Conservation (phyloP, 208 protist genomes). For the Spongospora subterranea region DNA sequence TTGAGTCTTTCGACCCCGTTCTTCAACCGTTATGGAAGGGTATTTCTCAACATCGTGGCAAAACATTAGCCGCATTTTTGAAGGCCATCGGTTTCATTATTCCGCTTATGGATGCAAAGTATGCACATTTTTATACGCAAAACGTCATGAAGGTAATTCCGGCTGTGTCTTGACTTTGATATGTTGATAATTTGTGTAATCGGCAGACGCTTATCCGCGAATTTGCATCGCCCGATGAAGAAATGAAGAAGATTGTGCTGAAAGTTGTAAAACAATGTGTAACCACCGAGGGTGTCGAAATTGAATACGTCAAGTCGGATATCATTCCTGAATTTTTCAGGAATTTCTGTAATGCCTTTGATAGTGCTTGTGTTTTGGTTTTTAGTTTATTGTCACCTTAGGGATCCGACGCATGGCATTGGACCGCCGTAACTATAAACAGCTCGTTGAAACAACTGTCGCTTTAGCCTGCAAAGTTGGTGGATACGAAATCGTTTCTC, state of each 20-base stretch:
- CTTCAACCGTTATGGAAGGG: conserved; percentile 94
- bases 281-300: conserved; percentile 91
- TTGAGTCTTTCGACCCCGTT: conserved; percentile 84
- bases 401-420: conserved; percentile 91
- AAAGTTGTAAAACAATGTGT: conserved; percentile 97
- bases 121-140: conserved; percentile 93
- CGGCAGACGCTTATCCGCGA: conserved; percentile 85
- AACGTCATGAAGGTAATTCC: conserved; percentile 85
- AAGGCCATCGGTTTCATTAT: conserved; percentile 98
- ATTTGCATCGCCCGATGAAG: conserved; percentile 90
- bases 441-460: conserved; percentile 88
- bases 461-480: conserved; percentile 82
- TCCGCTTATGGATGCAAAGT: conserved; percentile 95
- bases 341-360: conserved; percentile 82
- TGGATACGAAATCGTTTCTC: conserved; percentile 85
- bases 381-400: background rate
- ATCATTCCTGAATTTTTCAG: conserved; percentile 87
- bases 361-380: background rate
- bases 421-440: conserved; percentile 87
- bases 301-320: conserved; percentile 86
- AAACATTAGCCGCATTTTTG: conserved; percentile 93
- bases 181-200: background rate
- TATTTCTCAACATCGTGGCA: conserved; percentile 88
- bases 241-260: conserved; percentile 98
- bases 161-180: background rate